A percentile compares a stretch with the other conserved stretches of the same genome.
Conservation (phyloP, 257 asterid species). For the Solanum pennellii region DNA sequence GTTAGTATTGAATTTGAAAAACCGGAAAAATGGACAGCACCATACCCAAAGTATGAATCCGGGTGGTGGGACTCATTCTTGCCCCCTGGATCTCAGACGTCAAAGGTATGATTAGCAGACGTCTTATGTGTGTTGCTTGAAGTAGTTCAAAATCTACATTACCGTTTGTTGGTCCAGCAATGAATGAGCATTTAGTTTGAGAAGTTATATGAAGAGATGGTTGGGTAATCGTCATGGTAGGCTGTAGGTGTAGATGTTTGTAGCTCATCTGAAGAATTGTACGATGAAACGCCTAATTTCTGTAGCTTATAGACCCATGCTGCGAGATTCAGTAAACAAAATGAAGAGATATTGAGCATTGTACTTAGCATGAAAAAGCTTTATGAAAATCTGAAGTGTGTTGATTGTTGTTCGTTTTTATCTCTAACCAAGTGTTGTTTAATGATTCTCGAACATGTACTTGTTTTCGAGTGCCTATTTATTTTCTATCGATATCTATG, state of each 20-base stretch:
- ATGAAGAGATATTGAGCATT: background rate
- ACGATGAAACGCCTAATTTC: background rate
- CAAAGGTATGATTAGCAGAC: conserved; percentile 30
- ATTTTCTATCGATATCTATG: background rate
- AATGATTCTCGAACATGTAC: background rate
- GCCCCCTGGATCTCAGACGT: conserved; percentile 32
- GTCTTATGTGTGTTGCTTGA: conserved; percentile 4
- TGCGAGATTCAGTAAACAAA: background rate
- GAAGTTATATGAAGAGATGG: background rate
- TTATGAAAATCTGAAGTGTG: background rate
- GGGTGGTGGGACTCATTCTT: conserved; percentile 95
- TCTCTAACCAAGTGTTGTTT: background rate
- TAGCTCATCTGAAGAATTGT: background rate
- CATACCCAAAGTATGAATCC: conserved; percentile 66
- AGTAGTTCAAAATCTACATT: background rate
- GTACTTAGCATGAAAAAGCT: background rate
- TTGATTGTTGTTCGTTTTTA: background rate
- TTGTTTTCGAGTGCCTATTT: background rate
- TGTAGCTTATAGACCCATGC: background rate
- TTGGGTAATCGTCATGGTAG: background rate
- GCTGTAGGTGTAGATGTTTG: background rate
- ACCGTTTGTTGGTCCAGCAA: background rate
- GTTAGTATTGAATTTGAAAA: conserved; percentile 51
- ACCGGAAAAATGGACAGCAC: conserved; percentile 85
- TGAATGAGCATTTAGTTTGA: background rate